phyloP scores from a whole-genome alignment of 176 grass and related monocot genomes.

The Aegilops sharonensis region DNA sequence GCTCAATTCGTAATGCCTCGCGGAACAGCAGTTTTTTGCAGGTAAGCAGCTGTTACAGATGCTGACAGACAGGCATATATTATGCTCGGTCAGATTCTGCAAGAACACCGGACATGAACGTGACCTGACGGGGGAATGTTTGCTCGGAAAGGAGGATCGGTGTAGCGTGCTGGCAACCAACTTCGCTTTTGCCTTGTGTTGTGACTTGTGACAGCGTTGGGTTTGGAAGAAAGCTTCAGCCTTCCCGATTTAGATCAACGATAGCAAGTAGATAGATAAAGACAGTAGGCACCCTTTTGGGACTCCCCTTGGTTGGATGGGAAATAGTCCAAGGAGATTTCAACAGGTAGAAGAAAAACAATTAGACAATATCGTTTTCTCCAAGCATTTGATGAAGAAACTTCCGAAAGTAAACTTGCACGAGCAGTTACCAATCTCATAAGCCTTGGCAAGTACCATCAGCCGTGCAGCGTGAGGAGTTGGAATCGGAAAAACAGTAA shows the following conservation, averaged over 20 bases:
- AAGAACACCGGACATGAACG: not conserved
- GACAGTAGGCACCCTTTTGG: not conserved
- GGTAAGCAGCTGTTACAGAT: not conserved
- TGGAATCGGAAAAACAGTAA: too few relatives aligned
- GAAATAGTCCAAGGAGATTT: too few relatives aligned
- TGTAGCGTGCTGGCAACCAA: not conserved
- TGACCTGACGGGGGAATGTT: not conserved
- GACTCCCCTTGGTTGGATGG: too few relatives aligned
- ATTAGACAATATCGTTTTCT: too few relatives aligned
- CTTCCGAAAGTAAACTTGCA: too few relatives aligned
- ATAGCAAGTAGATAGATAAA: too few relatives aligned
- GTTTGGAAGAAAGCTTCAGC: not conserved
- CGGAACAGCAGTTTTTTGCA: not conserved
- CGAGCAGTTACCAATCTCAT: too few relatives aligned
- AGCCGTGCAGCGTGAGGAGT: too few relatives aligned
- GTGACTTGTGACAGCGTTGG: not conserved
- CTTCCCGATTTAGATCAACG: not conserved
- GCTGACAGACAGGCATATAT: not conserved
- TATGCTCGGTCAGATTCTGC: not conserved
- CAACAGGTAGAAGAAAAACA: too few relatives aligned
- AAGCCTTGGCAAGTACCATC: too few relatives aligned
- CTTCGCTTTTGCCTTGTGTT: not conserved
- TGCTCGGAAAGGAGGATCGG: not conserved
- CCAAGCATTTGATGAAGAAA: too few relatives aligned
- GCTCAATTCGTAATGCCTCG: not conserved